phyloP scores from a whole-genome alignment of 805 yeast species.

The Lipomyces yamanashiensis region DNA sequence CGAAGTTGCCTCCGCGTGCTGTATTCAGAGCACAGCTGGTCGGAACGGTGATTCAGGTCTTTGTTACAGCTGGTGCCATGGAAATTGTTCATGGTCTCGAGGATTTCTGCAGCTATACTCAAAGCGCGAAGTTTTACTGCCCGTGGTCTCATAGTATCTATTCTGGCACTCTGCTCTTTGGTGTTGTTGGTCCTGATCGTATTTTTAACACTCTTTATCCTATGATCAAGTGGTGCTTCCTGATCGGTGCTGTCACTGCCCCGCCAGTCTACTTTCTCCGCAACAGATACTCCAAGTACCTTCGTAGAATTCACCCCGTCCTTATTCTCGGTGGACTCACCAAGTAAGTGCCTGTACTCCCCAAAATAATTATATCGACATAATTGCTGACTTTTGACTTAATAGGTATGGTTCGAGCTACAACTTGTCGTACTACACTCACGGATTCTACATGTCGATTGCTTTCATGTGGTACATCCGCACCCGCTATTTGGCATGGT shows the following conservation, averaged over 20 bases:
- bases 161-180: conserved; percentile 66
- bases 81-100: conserved; percentile 41
- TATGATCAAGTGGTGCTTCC: conserved; percentile 61
- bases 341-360: background rate
- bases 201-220: conserved; percentile 60
- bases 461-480: conserved; percentile 62
- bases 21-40: conserved; percentile 58
- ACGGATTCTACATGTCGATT: conserved; percentile 67
- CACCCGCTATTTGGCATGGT: conserved; percentile 64
- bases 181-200: conserved; percentile 64
- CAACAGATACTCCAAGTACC: conserved; percentile 32
- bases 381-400: background rate
- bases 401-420: conserved; percentile 46
- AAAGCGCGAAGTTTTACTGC: conserved; percentile 54
- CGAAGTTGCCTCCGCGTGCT: conserved; percentile 65
- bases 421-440: conserved; percentile 74
- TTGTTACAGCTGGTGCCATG: conserved; percentile 51
- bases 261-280: conserved; percentile 47
- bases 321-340: conserved; percentile 55
- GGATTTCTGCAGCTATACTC: conserved; percentile 52
- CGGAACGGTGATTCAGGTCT: conserved; percentile 51
- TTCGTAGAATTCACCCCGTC: conserved; percentile 62
- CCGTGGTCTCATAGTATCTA: conserved; percentile 54
- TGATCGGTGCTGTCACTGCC: conserved; percentile 60
- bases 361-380: background rate